A percentile compares a stretch with the other conserved stretches of the same genome.
Evolutionary conservation across 1,284 basidiomycete species (phyloP).

Genomic region (Trametes sp.): DNA sequence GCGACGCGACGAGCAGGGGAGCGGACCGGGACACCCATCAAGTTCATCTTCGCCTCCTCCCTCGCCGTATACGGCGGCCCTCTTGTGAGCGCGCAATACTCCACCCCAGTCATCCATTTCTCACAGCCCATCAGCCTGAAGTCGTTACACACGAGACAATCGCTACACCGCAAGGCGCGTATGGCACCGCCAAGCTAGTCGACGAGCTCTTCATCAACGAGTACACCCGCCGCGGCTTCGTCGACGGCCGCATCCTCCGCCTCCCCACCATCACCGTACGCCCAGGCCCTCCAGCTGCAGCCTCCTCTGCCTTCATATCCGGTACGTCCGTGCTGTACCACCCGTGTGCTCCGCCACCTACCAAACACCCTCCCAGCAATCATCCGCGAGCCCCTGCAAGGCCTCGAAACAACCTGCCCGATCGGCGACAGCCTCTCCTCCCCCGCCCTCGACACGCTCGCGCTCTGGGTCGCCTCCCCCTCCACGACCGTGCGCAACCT

Average conservation of each 20-base stretch:
- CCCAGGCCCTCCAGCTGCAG: conserved; percentile 62
- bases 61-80: conserved; percentile 72
- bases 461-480: conserved; percentile 62
- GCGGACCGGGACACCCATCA: conserved; percentile 44
- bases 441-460: conserved; percentile 51
- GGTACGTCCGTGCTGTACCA: conserved; percentile 39
- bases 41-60: conserved; percentile 69
- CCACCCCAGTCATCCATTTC: neutral
- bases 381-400: conserved; percentile 68
- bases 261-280: conserved; percentile 70
- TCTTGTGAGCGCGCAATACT: conserved; percentile 45
- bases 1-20: conserved; percentile 51
- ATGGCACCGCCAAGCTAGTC: conserved; percentile 65
- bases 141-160: conserved; percentile 59
- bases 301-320: conserved; percentile 67
- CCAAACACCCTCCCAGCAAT: conserved; percentile 46
- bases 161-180: conserved; percentile 63
- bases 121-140: conserved; percentile 45
- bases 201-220: conserved; percentile 71
- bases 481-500: conserved; percentile 64
- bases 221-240: conserved; percentile 66
- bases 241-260: conserved; percentile 68
- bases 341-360: neutral
- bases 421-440: conserved; percentile 55
- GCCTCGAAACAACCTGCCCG: conserved; percentile 59